Percentiles rank a stretch among this genome's conserved stretches.
Conservation (phyloP, 805 yeast genomes). For the Suhomyces sp. region DNA sequence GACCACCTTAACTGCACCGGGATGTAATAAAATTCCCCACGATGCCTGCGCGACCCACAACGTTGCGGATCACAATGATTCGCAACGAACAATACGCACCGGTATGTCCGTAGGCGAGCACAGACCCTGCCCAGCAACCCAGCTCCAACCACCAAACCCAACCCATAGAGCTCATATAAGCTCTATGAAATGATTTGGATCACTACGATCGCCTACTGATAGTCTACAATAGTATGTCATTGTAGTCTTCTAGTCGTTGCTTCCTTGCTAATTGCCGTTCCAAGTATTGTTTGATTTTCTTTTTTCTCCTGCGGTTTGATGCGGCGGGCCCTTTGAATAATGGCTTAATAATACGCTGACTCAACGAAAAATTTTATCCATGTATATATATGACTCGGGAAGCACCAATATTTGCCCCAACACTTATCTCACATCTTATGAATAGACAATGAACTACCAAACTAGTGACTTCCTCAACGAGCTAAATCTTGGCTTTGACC, state of each 20-base stretch:
- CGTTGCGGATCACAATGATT: background rate
- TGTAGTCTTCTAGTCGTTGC: no score
- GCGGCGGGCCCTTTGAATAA: background rate
- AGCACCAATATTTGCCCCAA: background rate
- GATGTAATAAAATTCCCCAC: background rate
- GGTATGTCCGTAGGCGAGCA: background rate
- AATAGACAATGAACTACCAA: slow-evolving; percentile 34
- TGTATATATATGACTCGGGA: background rate
- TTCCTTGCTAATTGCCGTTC: background rate
- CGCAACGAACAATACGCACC: background rate
- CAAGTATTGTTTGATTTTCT: background rate
- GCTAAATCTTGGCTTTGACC: slow-evolving; percentile 38
- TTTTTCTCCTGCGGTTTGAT: background rate
- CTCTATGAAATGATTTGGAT: no score
- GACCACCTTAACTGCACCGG: background rate
- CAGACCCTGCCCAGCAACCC: background rate
- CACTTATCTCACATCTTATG: background rate
- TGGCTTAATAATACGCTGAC: slow-evolving; percentile 3
- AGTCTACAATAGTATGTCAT: no score
- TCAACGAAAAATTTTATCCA: slow-evolving; percentile 2
- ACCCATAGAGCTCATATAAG: no score
- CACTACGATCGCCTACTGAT: no score
- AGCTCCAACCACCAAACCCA: no score
- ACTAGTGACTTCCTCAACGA: slow-evolving; percentile 40
- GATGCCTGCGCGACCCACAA: background rate